A percentile compares a stretch with the other conserved stretches of the same genome.
phyloP scores from a whole-genome alignment of 1,284 basidiomycete genomes.

The Entoloma clypeatum region DNA sequence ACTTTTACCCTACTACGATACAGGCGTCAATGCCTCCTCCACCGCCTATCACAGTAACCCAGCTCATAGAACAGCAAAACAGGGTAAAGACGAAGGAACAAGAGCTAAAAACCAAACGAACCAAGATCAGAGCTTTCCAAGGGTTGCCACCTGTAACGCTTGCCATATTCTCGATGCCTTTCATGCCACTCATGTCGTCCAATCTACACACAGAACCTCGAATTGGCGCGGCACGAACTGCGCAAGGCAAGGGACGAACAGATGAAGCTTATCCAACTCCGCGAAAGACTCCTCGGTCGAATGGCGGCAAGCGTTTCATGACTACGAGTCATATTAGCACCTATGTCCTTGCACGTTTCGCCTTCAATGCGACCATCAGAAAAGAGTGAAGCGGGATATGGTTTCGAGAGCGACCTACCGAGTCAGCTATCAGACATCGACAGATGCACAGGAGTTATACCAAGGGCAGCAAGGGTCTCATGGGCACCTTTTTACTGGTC shows the following conservation, averaged over 20 bases:
- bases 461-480: too few relatives aligned
- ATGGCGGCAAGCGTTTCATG: conserved; percentile 40
- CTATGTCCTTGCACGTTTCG: too few relatives aligned
- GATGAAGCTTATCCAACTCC: conserved; percentile 40
- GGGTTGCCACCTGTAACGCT: conserved; percentile 44
- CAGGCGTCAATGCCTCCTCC: conserved; percentile 31
- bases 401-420: too few relatives aligned
- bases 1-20: neutral
- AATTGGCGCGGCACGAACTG: conserved; percentile 42
- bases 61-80: conserved; percentile 35
- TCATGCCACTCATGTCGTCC: neutral
- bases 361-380: too few relatives aligned
- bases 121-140: conserved; percentile 42
- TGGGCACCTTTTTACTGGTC: too few relatives aligned
- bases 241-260: conserved; percentile 38
- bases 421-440: too few relatives aligned
- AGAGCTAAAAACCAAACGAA: conserved; percentile 39
- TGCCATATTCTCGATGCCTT: neutral
- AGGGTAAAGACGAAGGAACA: conserved; percentile 33
- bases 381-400: too few relatives aligned
- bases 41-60: conserved; percentile 33
- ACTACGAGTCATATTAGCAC: too few relatives aligned
- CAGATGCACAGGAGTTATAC: too few relatives aligned
- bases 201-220: conserved; percentile 35
- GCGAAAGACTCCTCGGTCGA: conserved; percentile 41